Conservation (phyloP, 768 basidiomycete genomes). For the Russula virescens region DNA sequence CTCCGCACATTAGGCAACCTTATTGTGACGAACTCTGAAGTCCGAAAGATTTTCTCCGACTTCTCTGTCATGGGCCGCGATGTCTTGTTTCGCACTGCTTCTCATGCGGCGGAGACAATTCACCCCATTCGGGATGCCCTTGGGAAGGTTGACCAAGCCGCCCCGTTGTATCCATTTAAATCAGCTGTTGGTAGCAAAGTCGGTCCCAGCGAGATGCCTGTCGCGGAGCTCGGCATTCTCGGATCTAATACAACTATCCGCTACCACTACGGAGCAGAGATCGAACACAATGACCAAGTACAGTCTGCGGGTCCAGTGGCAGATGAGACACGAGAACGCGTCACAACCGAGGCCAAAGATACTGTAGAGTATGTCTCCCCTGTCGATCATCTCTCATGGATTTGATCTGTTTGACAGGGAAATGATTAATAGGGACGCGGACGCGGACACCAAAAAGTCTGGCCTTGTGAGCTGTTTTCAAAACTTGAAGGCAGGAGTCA, state of each 20-base stretch:
- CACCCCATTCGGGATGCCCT: conserved; percentile 63
- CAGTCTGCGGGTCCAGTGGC: conserved; percentile 26
- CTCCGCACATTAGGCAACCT: conserved; percentile 83
- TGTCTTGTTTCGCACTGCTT: conserved; percentile 66
- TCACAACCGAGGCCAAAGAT: conserved; percentile 25
- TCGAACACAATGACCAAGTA: conserved; percentile 31
- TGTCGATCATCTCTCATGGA: too few relatives aligned
- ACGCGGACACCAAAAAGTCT: conserved; percentile 36
- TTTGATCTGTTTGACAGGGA: conserved; percentile 16
- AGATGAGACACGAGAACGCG: conserved; percentile 7
- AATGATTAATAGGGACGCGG: conserved; percentile 31
- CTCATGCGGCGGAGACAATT: conserved; percentile 62
- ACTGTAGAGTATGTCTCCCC: conserved; percentile 18
- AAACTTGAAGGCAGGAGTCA: conserved; percentile 29
- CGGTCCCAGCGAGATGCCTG: conserved; percentile 42
- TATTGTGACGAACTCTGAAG: conserved; percentile 88
- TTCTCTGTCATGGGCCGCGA: conserved; percentile 76
- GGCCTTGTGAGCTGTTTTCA: conserved; percentile 32
- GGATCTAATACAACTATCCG: conserved; percentile 38
- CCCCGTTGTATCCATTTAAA: conserved; percentile 61
- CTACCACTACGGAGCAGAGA: conserved; percentile 41
- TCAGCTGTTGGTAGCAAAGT: conserved; percentile 39
- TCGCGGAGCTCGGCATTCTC: conserved; percentile 43
- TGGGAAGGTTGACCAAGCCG: conserved; percentile 60
- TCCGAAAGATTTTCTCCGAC: conserved; percentile 81